Percentiles rank a stretch among this genome's conserved stretches.
phyloP scores from a whole-genome alignment of 345 rosid species.

The Boechera stricta region DNA sequence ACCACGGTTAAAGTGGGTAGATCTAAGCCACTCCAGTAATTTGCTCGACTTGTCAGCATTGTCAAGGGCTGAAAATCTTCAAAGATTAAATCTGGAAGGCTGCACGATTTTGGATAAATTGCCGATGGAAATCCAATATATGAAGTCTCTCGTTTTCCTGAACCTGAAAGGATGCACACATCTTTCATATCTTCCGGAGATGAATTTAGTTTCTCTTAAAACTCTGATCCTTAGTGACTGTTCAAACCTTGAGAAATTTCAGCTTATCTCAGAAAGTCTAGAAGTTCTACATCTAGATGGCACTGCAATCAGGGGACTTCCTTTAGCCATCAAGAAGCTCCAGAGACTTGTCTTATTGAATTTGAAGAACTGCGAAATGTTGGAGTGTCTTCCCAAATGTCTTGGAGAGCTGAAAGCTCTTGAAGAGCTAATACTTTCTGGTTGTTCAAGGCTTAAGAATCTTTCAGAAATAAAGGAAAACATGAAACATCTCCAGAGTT shows the following conservation, averaged over 20 bases:
- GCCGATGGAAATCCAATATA: background rate
- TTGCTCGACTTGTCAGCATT: background rate
- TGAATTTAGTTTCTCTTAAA: background rate
- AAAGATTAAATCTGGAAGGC: background rate
- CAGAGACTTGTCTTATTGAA: background rate
- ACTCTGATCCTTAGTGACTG: background rate
- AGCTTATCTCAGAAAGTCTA: background rate
- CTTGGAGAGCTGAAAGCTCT: background rate
- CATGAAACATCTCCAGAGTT: background rate
- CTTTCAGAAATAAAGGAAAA: background rate
- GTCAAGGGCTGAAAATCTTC: background rate
- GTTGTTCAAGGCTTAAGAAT: background rate
- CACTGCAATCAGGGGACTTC: background rate
- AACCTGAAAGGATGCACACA: background rate
- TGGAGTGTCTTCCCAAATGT: background rate
- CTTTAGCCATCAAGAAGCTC: background rate
- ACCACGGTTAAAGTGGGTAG: conserved; percentile 3
- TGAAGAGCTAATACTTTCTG: background rate
- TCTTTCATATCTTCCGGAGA: background rate
- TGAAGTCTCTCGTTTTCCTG: background rate
- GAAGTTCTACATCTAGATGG: background rate
- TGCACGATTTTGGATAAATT: background rate
- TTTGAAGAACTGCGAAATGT: background rate
- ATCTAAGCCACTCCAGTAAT: background rate
- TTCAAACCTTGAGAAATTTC: background rate